These are phyloP conservation scores for Chlamydomonas applanata DNA, from an alignment of 139 green algal genomes.

Conservation along the genomic window DNA sequence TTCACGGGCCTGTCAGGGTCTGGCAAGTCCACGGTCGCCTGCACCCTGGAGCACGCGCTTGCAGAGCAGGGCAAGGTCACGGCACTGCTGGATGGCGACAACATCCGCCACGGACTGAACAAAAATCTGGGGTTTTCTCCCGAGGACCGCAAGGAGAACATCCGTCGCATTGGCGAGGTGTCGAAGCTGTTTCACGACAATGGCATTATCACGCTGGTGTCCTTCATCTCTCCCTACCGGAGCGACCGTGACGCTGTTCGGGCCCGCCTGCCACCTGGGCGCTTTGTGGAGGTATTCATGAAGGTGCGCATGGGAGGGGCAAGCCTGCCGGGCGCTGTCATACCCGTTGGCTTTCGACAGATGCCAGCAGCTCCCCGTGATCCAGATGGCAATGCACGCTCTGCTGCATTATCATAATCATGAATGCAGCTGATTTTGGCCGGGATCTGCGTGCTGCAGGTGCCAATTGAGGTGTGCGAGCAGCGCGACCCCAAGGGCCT, in stretches of 20 bases:
- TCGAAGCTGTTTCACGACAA: conserved; percentile 89
- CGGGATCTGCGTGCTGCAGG: conserved; percentile 3
- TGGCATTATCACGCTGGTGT: conserved; percentile 87
- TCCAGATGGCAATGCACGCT: background rate
- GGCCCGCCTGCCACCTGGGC: conserved; percentile 46
- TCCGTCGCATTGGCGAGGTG: conserved; percentile 90
- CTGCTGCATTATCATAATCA: background rate
- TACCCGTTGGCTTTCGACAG: background rate
- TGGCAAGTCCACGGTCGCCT: conserved; percentile 81
- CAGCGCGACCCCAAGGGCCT: conserved; percentile 92
- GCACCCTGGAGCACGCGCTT: conserved; percentile 63
- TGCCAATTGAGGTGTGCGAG: conserved; percentile 88
- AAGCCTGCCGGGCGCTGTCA: background rate
- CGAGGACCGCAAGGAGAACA: conserved; percentile 90
- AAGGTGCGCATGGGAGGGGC: conserved; percentile 62
- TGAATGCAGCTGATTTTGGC: background rate
- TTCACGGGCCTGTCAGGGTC: conserved; percentile 84
- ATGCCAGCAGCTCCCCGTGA: background rate
- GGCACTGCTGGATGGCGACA: conserved; percentile 91
- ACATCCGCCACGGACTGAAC: conserved; percentile 92
- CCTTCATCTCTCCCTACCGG: conserved; percentile 93
- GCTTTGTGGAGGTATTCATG: conserved; percentile 92
- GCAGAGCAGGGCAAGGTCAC: conserved; percentile 67
- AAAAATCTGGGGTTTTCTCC: conserved; percentile 88
- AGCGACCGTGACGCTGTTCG: conserved; percentile 71